Base-by-base conservation (phyloP, 2,329 filamentous ascomycete species). In the Bertia moriformis region DNA sequence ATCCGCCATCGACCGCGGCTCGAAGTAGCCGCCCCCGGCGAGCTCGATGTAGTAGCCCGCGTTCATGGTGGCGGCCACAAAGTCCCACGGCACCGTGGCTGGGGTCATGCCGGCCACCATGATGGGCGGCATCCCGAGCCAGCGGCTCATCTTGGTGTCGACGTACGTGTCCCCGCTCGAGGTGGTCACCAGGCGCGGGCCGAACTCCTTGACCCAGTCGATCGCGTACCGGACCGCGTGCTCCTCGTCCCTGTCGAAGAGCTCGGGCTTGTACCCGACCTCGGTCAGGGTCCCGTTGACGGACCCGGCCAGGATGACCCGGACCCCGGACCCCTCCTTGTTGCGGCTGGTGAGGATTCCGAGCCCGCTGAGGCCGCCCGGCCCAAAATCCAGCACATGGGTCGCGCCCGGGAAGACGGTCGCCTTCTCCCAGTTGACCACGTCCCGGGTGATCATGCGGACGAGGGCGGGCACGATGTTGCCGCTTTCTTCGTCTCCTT, bases 121-220 rank as follows among this genome's bases (percentile, higher is more conserved):
- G 45, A 95, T 66, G 0, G 88, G 88, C 5, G 88, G 86, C 3
- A 91, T 67, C 49, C 87, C 87, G 14, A 94, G 66, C 15, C 93
- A 66, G 48, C 85, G 73, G 59, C 83, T 93, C 81, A 95, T 91
- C 66, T 94, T 95, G 44, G 91, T 98, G 57, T 96, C 88, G 37
- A 98, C 85, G 49, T 83, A 95, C 2, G 85, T 94, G 54, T 88
- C 74, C 15, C 91, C 91, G 41, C 75, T 78, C 10, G 88, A 89
- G 13, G 84, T 95, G 62, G 85, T 91, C 50, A 93, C 78, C 33
- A 98, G 70, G 43, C 79, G 82, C n/a, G 93, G 91, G 7, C 89
- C 88, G 55, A 91, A 88, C 58, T 95, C 88, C 61, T 93, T 93
- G 42, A 98, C 87, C 93, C 93, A 98, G 60, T 98, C 86, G 19